phyloP scores from a whole-genome alignment of 257 asterid genomes.

The Anisodus tanguticus region DNA sequence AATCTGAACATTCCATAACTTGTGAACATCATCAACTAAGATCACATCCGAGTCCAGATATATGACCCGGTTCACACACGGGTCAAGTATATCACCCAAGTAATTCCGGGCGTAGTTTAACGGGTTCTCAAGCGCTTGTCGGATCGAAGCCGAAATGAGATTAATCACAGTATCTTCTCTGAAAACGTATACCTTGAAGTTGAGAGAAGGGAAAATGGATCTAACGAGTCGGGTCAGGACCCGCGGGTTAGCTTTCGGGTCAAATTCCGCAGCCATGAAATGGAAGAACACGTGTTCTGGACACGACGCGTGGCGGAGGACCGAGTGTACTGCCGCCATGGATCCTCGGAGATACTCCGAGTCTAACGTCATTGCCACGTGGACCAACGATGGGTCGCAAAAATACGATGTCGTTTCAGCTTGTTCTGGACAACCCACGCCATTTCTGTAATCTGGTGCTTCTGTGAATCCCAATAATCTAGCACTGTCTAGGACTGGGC shows the following conservation, averaged over 20 bases:
- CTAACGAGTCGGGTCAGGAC: constrained; percentile 26
- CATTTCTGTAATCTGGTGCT: constrained; percentile 29
- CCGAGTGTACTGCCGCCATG: constrained; percentile 31
- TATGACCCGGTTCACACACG: constrained; percentile 28
- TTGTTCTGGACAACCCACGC: constrained; percentile 6
- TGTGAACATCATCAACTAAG: constrained; percentile 26
- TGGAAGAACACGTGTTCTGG: constrained; percentile 31
- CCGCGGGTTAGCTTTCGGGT: constrained; percentile 8
- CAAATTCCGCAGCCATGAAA: constrained; percentile 25
- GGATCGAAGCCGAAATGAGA: constrained; percentile 29
- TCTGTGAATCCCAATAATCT: constrained; percentile 21
- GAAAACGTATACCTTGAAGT: constrained; percentile 28
- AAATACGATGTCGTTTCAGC: not conserved
- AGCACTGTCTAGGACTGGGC: not conserved
- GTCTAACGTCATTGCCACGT: constrained; percentile 24
- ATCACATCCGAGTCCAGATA: constrained; percentile 30
- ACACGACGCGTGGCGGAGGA: constrained; percentile 32
- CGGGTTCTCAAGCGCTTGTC: constrained; percentile 27
- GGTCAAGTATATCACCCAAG: constrained; percentile 30
- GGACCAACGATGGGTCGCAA: constrained; percentile 5
- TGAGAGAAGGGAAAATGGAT: constrained; percentile 29
- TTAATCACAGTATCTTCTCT: constrained; percentile 24
- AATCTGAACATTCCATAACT: constrained; percentile 24
- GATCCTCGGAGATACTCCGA: constrained; percentile 32
- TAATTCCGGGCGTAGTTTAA: constrained; percentile 31